Base-by-base conservation (phyloP, 805 yeast species). In the Ogataea pignaliae region DNA sequence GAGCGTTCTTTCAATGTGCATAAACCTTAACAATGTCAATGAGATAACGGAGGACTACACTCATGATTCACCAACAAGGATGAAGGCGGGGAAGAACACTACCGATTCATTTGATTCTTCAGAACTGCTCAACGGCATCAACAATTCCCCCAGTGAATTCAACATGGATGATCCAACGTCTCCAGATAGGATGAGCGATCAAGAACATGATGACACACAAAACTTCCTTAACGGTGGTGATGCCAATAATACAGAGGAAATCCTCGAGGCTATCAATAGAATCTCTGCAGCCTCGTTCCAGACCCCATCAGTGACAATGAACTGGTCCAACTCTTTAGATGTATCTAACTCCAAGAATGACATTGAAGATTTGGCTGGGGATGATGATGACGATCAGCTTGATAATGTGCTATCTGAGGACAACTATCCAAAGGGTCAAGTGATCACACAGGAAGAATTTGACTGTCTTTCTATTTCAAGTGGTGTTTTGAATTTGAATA, bases 261-360 rank as follows among this genome's bases (percentile, higher is more conserved):
- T 48, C 21, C 36, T 47, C n/a, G 43, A 46, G 10, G 53, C 51
- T 9, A 44, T 54, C 28, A 46, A 49, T 34, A 45, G 55, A 44
- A 45, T 46, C 16, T 55, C 58, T 2, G 51, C 47, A 3, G 44
- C 46, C n/a, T 61, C 68, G 10, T 65, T 65, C 47, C 52, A 54
- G 18, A 54, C 65, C 2, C 68, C 69, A 2, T 61, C 66, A 2
- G 63, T 63, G 14, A 61, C 68, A 1, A 57, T 65, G 56, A 57
- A 66, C 39, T 66, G 71, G 71, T 65, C 71, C 1, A 52, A 55
- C 34, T 63, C 67, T 7, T 49, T 58, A 32, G 63, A 64, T 39
- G 49, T 60, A 10, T 48, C 55, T n/a, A 36, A 40, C 15, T 45
- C 53, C 5, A 41, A 40, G 7, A 52, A 51, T 18, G 45, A 47